Conservation (phyloP, 1,139 yeast species). For the Candida tetrigidarum region DNA sequence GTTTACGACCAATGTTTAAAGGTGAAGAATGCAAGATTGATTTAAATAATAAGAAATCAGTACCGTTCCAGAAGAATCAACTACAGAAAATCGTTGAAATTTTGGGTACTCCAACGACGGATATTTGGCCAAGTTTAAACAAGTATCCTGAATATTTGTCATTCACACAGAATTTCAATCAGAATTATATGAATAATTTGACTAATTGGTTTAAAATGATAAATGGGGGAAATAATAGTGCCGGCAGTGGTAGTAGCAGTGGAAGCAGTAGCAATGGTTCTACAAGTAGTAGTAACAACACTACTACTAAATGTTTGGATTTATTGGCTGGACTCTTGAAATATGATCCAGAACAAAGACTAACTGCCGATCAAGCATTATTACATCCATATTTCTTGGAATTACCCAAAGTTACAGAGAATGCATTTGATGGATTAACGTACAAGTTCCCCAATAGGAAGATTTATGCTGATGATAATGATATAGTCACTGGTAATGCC, state of each 20-base stretch:
- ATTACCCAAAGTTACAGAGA: constrained; percentile 66
- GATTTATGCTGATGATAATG: constrained; percentile 78
- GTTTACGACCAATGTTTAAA: constrained; percentile 90
- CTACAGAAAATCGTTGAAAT: constrained; percentile 88
- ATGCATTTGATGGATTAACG: constrained; percentile 68
- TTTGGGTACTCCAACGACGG: constrained; percentile 80
- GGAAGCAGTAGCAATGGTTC: constrained; percentile 29
- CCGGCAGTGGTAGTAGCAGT: too few relatives aligned
- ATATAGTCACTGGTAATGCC: constrained; percentile 45
- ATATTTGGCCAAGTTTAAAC: constrained; percentile 76
- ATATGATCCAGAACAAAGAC: constrained; percentile 82
- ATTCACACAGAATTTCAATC: constrained; percentile 56
- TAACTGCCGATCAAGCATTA: constrained; percentile 74
- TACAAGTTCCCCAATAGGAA: constrained; percentile 73
- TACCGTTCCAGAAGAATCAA: constrained; percentile 94
- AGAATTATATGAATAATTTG: constrained; percentile 67
- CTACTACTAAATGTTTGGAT: constrained; percentile 54
- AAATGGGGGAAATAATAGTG: constrained; percentile 72
- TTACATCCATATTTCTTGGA: constrained; percentile 76
- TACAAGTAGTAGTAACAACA: constrained; percentile 26
- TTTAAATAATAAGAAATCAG: constrained; percentile 73
- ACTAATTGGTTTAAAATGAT: constrained; percentile 85
- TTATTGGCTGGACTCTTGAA: constrained; percentile 66
- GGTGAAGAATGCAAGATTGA: constrained; percentile 98
- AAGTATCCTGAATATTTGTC: constrained; percentile 86